Conservation (phyloP, 2,329 filamentous ascomycete genomes). For the Botrytis squamosa region DNA sequence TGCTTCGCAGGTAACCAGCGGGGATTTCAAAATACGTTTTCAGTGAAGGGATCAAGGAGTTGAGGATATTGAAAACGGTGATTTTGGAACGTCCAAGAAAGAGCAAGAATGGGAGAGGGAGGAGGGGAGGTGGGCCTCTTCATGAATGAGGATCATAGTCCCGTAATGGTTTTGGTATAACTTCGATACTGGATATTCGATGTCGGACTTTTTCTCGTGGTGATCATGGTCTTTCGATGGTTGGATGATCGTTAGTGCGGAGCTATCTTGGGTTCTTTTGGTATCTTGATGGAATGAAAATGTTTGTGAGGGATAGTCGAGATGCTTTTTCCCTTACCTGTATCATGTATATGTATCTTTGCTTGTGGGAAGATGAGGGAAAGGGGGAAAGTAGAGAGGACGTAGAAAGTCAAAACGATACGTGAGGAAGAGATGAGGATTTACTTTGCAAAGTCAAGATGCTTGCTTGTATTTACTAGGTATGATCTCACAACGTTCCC, state of each 20-base stretch:
- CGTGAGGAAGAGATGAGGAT: background rate
- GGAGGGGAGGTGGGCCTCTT: background rate
- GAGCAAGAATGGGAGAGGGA: background rate
- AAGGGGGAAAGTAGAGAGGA: background rate
- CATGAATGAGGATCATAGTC: background rate
- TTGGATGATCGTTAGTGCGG: background rate
- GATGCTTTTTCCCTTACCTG: background rate
- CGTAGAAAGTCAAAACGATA: background rate
- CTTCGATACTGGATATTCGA: background rate
- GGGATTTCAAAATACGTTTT: background rate
- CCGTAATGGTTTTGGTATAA: background rate
- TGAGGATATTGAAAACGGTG: background rate
- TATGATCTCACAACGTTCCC: too few relatives aligned
- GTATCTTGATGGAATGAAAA: background rate
- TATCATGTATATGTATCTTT: background rate
- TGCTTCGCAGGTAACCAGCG: fast-evolving
- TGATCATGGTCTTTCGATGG: background rate
- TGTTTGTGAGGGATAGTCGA: background rate
- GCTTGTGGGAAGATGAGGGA: too few relatives aligned
- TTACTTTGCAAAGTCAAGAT: background rate
- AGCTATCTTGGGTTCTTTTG: background rate
- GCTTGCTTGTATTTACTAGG: background rate
- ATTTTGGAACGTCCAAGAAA: background rate
- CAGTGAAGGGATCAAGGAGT: background rate
- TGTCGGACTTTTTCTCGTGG: background rate